phyloP scores from a whole-genome alignment of 345 rosid genomes.

The Lepidium sativum region DNA sequence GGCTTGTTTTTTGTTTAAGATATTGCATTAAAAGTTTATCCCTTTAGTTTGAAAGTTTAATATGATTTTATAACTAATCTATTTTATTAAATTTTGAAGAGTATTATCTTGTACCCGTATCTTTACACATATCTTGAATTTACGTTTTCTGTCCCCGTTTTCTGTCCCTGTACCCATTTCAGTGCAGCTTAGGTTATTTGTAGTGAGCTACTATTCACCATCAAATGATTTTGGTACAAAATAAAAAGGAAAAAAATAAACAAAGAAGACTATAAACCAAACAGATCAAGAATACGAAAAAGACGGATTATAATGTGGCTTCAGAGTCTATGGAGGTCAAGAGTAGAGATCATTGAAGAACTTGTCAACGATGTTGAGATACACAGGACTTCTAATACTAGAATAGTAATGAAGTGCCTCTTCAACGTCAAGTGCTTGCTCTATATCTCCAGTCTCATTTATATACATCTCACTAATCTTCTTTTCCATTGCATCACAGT shows the following conservation, averaged over 20 bases:
- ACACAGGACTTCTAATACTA: slow-evolving; percentile 63
- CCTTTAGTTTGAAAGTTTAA: too few relatives aligned
- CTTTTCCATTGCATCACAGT: slow-evolving; percentile 32
- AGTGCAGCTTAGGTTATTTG: too few relatives aligned
- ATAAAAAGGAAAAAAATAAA: background rate
- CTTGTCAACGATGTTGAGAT: slow-evolving; percentile 68
- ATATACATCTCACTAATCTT: slow-evolving; percentile 78
- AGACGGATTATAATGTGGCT: background rate
- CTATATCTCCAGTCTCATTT: slow-evolving; percentile 58
- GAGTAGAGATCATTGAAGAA: slow-evolving; percentile 66
- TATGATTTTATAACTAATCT: too few relatives aligned
- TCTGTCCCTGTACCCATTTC: too few relatives aligned
- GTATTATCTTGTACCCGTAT: too few relatives aligned
- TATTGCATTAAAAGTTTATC: too few relatives aligned
- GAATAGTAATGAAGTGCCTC: slow-evolving; percentile 88
- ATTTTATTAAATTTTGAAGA: too few relatives aligned
- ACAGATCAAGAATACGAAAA: too few relatives aligned
- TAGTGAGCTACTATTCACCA: background rate
- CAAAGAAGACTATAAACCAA: background rate
- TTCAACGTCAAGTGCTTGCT: slow-evolving; percentile 77
- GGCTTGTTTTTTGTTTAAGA: too few relatives aligned
- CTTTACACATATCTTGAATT: too few relatives aligned
- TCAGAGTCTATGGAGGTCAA: slow-evolving; percentile 4
- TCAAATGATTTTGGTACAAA: background rate
- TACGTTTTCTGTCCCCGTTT: too few relatives aligned